These are phyloP conservation scores for Didymella exigua DNA, from an alignment of 2,329 filamentous ascomycete species.

Conservation along the genomic window DNA sequence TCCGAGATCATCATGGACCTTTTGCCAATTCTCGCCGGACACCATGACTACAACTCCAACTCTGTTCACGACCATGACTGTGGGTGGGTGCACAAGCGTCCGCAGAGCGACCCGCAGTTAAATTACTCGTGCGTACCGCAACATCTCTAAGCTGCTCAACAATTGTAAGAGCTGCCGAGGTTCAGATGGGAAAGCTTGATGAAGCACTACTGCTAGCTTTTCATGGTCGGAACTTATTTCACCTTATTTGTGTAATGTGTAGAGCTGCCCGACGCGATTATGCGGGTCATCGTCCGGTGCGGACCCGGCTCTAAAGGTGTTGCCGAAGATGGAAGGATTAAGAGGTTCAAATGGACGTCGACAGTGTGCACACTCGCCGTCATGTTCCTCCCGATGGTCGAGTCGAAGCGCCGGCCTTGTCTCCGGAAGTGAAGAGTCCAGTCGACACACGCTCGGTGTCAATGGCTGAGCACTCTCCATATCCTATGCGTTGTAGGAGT, in stretches of 20 bases:
- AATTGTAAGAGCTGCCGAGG: not conserved
- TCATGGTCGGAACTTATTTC: not conserved
- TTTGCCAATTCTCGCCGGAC: not conserved
- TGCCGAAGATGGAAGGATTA: not conserved
- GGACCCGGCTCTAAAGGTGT: not conserved
- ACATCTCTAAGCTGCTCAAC: not conserved
- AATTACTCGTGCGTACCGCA: not conserved
- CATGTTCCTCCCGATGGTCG: too few relatives aligned
- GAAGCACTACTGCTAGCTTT: conserved; percentile 2
- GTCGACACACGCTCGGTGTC: too few relatives aligned
- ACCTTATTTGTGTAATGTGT: not conserved
- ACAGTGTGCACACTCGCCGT: not conserved
- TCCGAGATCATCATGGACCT: not conserved
- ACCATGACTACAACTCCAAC: not conserved
- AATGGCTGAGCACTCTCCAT: too few relatives aligned
- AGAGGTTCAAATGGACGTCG: not conserved
- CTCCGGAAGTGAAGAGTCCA: too few relatives aligned
- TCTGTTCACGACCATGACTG: not conserved
- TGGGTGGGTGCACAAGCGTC: not conserved
- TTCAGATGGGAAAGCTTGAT: conserved; percentile 2
- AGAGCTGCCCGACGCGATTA: not conserved
- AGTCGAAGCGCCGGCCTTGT: too few relatives aligned
- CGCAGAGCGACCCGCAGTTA: not conserved
- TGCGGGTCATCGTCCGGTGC: not conserved
- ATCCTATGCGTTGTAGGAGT: too few relatives aligned